Evolutionary conservation across 208 protist genomes (phyloP).

Genomic region (Zelonia costaricensis): DNA sequence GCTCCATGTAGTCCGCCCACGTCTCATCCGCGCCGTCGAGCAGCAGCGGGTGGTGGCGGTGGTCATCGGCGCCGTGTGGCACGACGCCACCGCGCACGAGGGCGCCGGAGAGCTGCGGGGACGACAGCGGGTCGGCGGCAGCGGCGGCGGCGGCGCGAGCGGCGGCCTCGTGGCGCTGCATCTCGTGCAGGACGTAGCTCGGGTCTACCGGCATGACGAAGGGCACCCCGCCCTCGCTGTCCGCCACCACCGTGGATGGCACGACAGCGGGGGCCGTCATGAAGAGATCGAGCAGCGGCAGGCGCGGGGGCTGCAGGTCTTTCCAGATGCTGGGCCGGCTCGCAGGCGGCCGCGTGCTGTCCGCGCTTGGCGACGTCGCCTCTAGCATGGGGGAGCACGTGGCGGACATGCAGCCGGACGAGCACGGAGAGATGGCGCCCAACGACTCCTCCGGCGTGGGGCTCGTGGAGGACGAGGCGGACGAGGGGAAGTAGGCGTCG

Average conservation of each 20-base stretch:
- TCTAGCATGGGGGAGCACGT: slow-evolving; percentile 2
- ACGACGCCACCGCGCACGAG: background rate
- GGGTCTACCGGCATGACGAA: slow-evolving; percentile 28
- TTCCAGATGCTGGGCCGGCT: slow-evolving; percentile 9
- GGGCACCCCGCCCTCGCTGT: slow-evolving; percentile 19
- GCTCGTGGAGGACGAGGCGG: slow-evolving; percentile 5
- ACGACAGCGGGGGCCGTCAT: slow-evolving; percentile 26
- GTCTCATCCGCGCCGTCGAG: slow-evolving; percentile 13
- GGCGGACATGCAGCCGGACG: slow-evolving; percentile 18
- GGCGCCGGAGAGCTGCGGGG: slow-evolving; percentile 19
- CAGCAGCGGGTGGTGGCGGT: slow-evolving; percentile 8
- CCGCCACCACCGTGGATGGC: slow-evolving; percentile 11
- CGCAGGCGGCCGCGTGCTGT: background rate
- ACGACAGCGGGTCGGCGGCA: slow-evolving; percentile 2
- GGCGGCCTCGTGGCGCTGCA: slow-evolving; percentile 11
- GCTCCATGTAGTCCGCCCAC: slow-evolving; percentile 13
- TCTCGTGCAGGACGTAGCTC: slow-evolving; percentile 20
- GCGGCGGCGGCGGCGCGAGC: background rate
- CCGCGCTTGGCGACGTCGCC: background rate
- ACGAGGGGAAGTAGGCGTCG: slow-evolving; percentile 24
- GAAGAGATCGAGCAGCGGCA: slow-evolving; percentile 29
- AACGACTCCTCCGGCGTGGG: slow-evolving; percentile 22
- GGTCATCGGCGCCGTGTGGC: background rate
- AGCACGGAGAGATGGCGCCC: slow-evolving; percentile 25
- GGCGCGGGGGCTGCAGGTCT: slow-evolving; percentile 17